Percentiles rank a stretch among this genome's conserved stretches.
These are phyloP conservation scores for Penicillium verhagenii DNA, from an alignment of 495 filamentous ascomycete species.

Conservation along the genomic window DNA sequence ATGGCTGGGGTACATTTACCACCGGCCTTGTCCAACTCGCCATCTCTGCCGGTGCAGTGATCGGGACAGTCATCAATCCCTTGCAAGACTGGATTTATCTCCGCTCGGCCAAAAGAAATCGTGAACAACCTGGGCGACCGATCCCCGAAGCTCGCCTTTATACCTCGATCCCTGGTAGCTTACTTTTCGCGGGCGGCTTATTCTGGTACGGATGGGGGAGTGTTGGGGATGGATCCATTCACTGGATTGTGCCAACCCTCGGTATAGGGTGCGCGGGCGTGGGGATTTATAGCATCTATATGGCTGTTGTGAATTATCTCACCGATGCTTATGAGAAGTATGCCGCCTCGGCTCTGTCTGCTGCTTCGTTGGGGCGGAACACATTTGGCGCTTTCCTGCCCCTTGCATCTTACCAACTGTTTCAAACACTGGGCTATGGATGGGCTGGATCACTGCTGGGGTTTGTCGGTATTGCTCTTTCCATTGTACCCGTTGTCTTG, in stretches of 20 bases:
- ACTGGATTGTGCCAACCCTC: slow-evolving; percentile 43
- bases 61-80: slow-evolving; percentile 43
- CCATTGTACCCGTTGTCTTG: slow-evolving; percentile 37
- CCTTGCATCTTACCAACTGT: slow-evolving; percentile 38
- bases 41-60: slow-evolving; percentile 41
- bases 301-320: slow-evolving; percentile 63
- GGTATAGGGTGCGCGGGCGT: slow-evolving; percentile 34
- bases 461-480: slow-evolving; percentile 39
- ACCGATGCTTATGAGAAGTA: slow-evolving; percentile 70
- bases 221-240: slow-evolving; percentile 33
- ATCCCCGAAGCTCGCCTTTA: slow-evolving; percentile 46
- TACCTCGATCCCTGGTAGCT: slow-evolving; percentile 37
- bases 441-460: slow-evolving; percentile 46
- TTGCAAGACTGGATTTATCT: slow-evolving; percentile 40
- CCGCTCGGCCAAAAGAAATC: slow-evolving; percentile 26
- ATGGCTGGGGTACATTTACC: slow-evolving; percentile 32
- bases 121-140: slow-evolving; percentile 26
- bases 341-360: slow-evolving; percentile 66
- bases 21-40: slow-evolving; percentile 42
- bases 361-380: slow-evolving; percentile 47
- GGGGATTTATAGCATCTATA: slow-evolving; percentile 50
- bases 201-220: slow-evolving; percentile 47
- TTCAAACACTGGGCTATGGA: slow-evolving; percentile 38
- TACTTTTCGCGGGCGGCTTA: slow-evolving; percentile 39
- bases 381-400: slow-evolving; percentile 37